A percentile compares a stretch with the other conserved stretches of the same genome.
These are phyloP conservation scores for Carallia pectinifolia DNA, from an alignment of 345 rosid genomes.

Conservation along the genomic window DNA sequence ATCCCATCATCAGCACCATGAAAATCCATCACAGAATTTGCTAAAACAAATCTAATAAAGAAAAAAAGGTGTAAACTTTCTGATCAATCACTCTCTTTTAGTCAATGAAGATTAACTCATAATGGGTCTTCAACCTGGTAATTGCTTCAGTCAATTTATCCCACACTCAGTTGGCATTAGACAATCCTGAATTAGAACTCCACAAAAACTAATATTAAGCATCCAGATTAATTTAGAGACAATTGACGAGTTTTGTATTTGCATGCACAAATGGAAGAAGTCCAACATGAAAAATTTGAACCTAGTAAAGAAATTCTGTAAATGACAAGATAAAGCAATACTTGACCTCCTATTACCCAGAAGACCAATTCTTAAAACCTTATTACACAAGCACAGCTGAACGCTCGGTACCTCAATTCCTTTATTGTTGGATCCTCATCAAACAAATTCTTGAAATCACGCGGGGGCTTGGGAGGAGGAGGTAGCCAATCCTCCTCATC, in stretches of 20 bases:
- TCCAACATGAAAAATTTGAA: background rate
- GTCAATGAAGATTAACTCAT: too few species aligned
- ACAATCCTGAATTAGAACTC: background rate
- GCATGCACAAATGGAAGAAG: background rate
- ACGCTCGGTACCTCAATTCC: slow-evolving; percentile 52
- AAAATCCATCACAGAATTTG: background rate
- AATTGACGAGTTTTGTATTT: too few species aligned
- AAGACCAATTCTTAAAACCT: too few species aligned
- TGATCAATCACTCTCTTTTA: background rate
- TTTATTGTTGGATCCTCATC: slow-evolving; percentile 60
- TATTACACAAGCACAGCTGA: too few species aligned
- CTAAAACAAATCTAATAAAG: background rate
- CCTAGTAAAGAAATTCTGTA: background rate
- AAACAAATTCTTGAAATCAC: slow-evolving; percentile 21
- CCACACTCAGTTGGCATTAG: background rate
- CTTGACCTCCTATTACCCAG: too few species aligned
- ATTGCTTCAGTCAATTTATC: too few species aligned
- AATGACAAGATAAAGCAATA: background rate
- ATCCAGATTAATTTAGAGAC: background rate
- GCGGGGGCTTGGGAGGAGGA: slow-evolving; percentile 53
- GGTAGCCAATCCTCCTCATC: slow-evolving; percentile 75
- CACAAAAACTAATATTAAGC: background rate
- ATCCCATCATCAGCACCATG: background rate
- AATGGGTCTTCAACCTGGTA: too few species aligned
- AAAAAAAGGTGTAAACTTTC: background rate